Base-by-base conservation (phyloP, 2,329 filamentous ascomycete species). In the Aspergillus ibericus region DNA sequence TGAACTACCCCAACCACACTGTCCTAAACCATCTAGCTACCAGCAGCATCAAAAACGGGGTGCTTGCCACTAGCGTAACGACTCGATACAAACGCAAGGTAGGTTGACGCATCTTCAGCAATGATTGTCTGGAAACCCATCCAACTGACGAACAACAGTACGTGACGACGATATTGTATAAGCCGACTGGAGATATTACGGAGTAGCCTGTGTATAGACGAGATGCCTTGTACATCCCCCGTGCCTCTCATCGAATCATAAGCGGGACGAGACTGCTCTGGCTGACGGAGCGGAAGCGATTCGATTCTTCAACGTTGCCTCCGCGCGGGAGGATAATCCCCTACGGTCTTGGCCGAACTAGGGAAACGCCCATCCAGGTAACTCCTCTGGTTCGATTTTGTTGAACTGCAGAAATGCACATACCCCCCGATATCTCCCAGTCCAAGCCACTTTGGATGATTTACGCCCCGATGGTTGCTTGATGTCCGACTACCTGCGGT, bases 111-210 rank as follows among this genome's bases (percentile, higher is more conserved):
- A 3, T 20, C 16, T 46, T 15, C 25, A n/a, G n/a, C 4, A 25
- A 5, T 3, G 29, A 32, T 32, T 10, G 29, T 10, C 29, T 32
- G 9, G 29, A 32, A 32, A 10, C 29, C 22, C 57, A 58, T 65
- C 73, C 51, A 72, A 61, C 25, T 32, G 36, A 18, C 15, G 55
- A 35, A 62, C 56, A 42, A 22, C 68, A 97, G 93, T 98, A 98
- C 77, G 90, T 98, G 35, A 98, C 93, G 4, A 97, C 93, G 2
- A 96, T 98, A 72, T 89, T 98, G 81, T 98, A 98, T 80, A 98
- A 97, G 81, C 92, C 92, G 16, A 92, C 92, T 18, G 81, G 70
- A 29, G 69, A 77, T 60, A 71, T 74, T 42, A 68, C 67, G 12
- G 72, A 68, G 59, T 74, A 71, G 68, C 54, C 55, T 32, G 51